phyloP scores from a whole-genome alignment of 352 stramenopile genomes.

The Globisporangium lucens region DNA sequence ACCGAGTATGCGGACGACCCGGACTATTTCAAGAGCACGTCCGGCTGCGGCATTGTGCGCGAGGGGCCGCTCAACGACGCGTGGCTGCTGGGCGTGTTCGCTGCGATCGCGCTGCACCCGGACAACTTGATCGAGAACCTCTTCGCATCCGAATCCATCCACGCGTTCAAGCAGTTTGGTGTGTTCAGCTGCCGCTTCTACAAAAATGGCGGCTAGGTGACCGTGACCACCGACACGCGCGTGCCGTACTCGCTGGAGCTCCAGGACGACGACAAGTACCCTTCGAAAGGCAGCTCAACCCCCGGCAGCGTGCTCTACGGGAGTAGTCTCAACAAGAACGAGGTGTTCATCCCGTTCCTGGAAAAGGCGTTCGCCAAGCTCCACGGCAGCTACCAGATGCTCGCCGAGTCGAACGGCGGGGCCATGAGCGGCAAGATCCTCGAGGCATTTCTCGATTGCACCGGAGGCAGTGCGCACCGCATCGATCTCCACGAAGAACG shows the following conservation, averaged over 20 bases:
- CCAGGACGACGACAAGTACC: conserved; percentile 30
- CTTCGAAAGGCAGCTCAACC: conserved; percentile 21
- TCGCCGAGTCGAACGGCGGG: conserved; percentile 40
- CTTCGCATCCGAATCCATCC: conserved; percentile 81
- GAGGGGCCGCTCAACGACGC: conserved; percentile 69
- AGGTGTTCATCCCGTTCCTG: conserved; percentile 84
- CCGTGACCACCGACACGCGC: conserved; percentile 86
- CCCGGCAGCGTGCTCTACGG: conserved; percentile 69
- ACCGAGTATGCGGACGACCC: conserved; percentile 72
- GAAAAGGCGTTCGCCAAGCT: conserved; percentile 91
- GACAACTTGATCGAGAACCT: conserved; percentile 90
- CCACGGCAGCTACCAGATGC: conserved; percentile 66
- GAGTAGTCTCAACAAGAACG: conserved; percentile 68
- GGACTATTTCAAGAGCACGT: conserved; percentile 82
- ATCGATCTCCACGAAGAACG: conserved; percentile 61
- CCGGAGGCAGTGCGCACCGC: conserved; percentile 75
- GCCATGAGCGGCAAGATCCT: conserved; percentile 61
- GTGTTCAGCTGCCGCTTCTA: conserved; percentile 92
- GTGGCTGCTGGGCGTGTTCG: conserved; percentile 86
- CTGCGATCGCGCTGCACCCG: conserved; percentile 71
- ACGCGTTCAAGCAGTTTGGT: conserved; percentile 79
- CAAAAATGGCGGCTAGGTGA: conserved; percentile 87
- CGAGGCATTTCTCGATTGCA: conserved; percentile 88
- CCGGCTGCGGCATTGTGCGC: conserved; percentile 54
- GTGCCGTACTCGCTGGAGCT: conserved; percentile 66